phyloP scores from a whole-genome alignment of 768 basidiomycete genomes.

The Rubroboletus satanas region DNA sequence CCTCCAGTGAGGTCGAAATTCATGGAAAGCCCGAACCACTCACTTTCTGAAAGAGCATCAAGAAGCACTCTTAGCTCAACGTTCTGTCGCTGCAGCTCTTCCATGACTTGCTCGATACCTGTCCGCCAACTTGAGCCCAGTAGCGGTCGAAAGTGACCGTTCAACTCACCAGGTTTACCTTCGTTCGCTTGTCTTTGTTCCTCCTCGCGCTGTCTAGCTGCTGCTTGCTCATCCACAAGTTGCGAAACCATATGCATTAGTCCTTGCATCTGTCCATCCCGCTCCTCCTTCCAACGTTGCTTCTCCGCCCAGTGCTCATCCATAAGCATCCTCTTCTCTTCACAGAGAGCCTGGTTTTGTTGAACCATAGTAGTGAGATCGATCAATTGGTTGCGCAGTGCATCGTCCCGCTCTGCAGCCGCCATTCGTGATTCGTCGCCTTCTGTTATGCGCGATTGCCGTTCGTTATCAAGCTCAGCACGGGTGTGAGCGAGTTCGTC shows the following conservation, averaged over 20 bases:
- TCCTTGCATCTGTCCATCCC: constrained; percentile 54
- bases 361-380: constrained; percentile 75
- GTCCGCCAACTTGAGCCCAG: constrained; percentile 9
- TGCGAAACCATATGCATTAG: constrained; percentile 59
- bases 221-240: constrained; percentile 53
- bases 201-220: constrained; percentile 47
- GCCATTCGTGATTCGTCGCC: constrained; percentile 65
- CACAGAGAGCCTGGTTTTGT: constrained; percentile 57
- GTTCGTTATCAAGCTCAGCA: constrained; percentile 61
- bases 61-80: constrained; percentile 57
- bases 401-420: constrained; percentile 56
- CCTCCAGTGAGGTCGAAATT: constrained; percentile 6
- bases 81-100: constrained; percentile 57
- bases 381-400: constrained; percentile 53
- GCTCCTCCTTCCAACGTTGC: constrained; percentile 50
- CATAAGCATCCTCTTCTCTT: constrained; percentile 54
- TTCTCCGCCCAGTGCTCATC: constrained; percentile 67
- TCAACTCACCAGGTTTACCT: constrained; percentile 50
- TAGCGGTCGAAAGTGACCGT: background rate
- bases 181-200: constrained; percentile 52
- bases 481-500: constrained; percentile 56
- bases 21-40: constrained; percentile 19
- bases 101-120: constrained; percentile 61
- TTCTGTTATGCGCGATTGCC: constrained; percentile 51
- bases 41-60: constrained; percentile 52